Evolutionary conservation across 2,329 filamentous ascomycete genomes (phyloP).

Genomic region (Raffaelea ambrosiae): DNA sequence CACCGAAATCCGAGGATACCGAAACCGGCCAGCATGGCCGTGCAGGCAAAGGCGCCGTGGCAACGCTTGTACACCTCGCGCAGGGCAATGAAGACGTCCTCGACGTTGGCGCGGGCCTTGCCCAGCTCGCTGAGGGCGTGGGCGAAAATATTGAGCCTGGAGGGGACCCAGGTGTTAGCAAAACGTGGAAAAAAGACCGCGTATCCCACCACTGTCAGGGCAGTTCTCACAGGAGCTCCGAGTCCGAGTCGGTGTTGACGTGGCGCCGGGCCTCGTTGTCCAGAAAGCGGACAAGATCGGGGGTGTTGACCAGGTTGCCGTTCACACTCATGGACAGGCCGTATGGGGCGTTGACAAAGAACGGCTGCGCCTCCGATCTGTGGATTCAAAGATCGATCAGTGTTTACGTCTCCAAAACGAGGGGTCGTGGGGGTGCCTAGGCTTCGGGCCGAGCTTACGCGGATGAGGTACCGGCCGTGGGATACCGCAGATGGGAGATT

Average conservation of each 20-base stretch:
- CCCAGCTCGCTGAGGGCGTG: conserved; percentile 75
- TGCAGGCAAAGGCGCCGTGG: conserved; percentile 73
- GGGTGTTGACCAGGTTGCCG: conserved; percentile 76
- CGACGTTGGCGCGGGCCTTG: conserved; percentile 73
- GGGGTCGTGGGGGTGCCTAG: not conserved
- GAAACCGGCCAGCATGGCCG: conserved; percentile 76
- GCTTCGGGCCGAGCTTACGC: conserved; percentile 13
- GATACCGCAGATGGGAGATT: conserved; percentile 78
- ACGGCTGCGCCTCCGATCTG: conserved; percentile 83
- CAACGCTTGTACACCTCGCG: conserved; percentile 66
- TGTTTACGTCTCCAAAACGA: not conserved
- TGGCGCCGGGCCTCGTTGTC: conserved; percentile 75
- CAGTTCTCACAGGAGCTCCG: conserved; percentile 55
- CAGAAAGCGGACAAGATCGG: conserved; percentile 60
- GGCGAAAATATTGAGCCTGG: conserved; percentile 82
- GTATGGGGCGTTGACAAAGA: conserved; percentile 83
- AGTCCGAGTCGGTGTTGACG: conserved; percentile 86
- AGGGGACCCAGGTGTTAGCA: not conserved
- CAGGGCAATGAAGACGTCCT: conserved; percentile 69
- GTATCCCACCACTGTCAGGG: too few relatives aligned
- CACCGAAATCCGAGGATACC: conserved; percentile 62
- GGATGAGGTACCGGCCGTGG: conserved; percentile 72
- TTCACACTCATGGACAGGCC: conserved; percentile 79
- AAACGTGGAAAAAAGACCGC: too few relatives aligned
- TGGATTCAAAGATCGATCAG: not conserved